Conservation (phyloP, 1,284 basidiomycete species). For the Moniliella sp. region DNA sequence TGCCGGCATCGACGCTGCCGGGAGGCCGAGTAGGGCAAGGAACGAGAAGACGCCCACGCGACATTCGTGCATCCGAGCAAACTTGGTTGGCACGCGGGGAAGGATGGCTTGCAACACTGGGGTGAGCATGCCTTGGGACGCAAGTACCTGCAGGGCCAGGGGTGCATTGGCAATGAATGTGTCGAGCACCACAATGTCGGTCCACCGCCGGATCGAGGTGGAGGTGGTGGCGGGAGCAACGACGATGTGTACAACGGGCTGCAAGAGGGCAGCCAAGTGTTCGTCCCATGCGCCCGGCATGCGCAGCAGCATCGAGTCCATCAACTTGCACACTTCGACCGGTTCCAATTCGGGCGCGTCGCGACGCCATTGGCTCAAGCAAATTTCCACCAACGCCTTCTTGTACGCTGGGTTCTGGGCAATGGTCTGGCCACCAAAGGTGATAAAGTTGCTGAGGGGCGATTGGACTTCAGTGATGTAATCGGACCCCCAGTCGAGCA, state of each 20-base stretch:
- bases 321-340: conserved; percentile 56
- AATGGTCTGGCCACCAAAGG: conserved; percentile 57
- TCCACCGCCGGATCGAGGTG: conserved; percentile 48
- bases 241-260: neutral
- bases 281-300: conserved; percentile 49
- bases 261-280: conserved; percentile 40
- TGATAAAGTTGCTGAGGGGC: conserved; percentile 68
- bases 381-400: conserved; percentile 64
- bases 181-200: conserved; percentile 62
- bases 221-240: conserved; percentile 32
- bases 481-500: conserved; percentile 50
- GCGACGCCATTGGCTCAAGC: conserved; percentile 53
- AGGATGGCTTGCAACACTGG: conserved; percentile 62
- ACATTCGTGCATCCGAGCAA: conserved; percentile 76
- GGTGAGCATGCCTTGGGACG: conserved; percentile 43
- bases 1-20: conserved; percentile 10
- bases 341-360: conserved; percentile 46
- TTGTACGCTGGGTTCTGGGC: conserved; percentile 53
- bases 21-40: conserved; percentile 17
- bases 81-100: conserved; percentile 40
- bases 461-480: conserved; percentile 75
- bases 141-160: conserved; percentile 54
- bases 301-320: conserved; percentile 59
- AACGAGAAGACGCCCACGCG: conserved; percentile 57
- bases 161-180: conserved; percentile 62